Evolutionary conservation across 2,329 filamentous ascomycete genomes (phyloP).

Genomic region (Beauveria sp.): DNA sequence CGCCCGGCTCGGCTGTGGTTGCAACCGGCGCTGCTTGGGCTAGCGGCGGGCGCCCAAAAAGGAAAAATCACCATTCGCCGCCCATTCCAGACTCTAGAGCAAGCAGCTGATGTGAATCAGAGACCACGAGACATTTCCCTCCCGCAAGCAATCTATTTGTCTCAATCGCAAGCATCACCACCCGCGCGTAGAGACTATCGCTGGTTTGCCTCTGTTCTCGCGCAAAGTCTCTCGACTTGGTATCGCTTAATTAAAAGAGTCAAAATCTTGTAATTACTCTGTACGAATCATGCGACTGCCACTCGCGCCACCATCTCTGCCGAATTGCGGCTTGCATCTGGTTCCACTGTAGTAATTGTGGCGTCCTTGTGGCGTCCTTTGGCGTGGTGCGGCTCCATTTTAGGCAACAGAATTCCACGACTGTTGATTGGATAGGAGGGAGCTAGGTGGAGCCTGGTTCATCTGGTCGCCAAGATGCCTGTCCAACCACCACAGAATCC

Average conservation of each 20-base stretch:
- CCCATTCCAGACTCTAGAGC: not conserved
- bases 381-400: not conserved
- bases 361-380: not conserved
- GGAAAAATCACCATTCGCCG: not conserved
- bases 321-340: not conserved
- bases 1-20: not conserved
- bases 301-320: not conserved
- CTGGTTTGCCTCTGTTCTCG: no score
- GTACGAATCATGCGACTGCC: no score
- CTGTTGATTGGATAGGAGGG: not conserved
- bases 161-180: not conserved
- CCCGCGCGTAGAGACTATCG: not conserved
- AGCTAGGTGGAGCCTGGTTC: not conserved
- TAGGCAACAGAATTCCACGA: conserved; percentile 6
- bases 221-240: no score
- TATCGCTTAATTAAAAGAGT: no score
- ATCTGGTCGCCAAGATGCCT: not conserved
- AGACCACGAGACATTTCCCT: not conserved
- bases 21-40: not conserved
- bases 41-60: not conserved
- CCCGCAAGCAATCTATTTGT: not conserved
- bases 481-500: not conserved
- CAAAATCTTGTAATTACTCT: no score
- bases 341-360: not conserved
- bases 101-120: not conserved